Evolutionary conservation across 805 yeast species (phyloP).

Genomic region (Starmerella etchellsii): DNA sequence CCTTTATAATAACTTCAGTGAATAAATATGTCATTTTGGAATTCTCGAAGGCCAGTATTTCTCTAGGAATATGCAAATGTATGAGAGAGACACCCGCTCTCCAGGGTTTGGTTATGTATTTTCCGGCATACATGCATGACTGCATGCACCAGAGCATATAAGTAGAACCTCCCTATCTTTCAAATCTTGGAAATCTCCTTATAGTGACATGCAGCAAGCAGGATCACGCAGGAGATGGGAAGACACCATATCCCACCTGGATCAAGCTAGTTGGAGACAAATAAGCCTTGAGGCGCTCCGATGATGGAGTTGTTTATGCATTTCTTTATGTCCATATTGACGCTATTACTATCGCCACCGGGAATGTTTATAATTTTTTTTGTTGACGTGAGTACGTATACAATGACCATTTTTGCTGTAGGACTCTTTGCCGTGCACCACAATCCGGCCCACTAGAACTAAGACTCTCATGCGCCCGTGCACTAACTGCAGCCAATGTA

Average conservation of each 20-base stretch:
- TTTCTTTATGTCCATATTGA: slow-evolving; percentile 42
- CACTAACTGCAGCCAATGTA: slow-evolving; percentile 19
- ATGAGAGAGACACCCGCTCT: no score
- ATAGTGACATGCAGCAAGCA: slow-evolving; percentile 51
- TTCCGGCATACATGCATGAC: no score
- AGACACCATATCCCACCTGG: slow-evolving; percentile 39
- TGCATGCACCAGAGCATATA: no score
- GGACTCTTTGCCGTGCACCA: slow-evolving; percentile 43
- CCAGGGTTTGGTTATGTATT: no score
- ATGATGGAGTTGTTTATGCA: slow-evolving; percentile 39
- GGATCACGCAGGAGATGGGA: slow-evolving; percentile 48
- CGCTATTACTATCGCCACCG: slow-evolving; percentile 47
- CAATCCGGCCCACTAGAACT: slow-evolving; percentile 29
- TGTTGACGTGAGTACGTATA: slow-evolving; percentile 49
- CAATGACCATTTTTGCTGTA: slow-evolving; percentile 46
- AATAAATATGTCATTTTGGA: no score
- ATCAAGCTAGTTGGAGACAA: slow-evolving; percentile 34
- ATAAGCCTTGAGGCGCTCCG: slow-evolving; percentile 30
- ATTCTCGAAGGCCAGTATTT: no score
- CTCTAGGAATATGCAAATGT: no score
- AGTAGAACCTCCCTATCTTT: no score
- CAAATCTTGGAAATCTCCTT: slow-evolving; percentile 51
- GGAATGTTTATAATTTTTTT: slow-evolving; percentile 52
- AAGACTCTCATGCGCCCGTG: slow-evolving; percentile 23
- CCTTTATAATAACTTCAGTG: no score